A percentile compares a stretch with the other conserved stretches of the same genome.
These are phyloP conservation scores for Selaginella tamariscina DNA, from an alignment of 75 land plant genomes.

Conservation along the genomic window DNA sequence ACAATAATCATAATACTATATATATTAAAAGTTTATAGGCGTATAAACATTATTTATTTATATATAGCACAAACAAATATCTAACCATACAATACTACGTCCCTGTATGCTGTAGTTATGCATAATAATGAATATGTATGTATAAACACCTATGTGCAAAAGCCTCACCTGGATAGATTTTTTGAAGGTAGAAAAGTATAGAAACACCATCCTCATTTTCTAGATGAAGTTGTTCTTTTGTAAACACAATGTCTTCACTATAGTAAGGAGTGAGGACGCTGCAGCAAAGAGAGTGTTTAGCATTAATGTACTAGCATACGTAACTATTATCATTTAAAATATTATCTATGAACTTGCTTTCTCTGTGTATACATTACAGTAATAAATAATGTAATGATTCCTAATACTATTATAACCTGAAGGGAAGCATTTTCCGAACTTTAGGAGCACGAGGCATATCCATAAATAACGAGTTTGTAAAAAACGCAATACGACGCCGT, in stretches of 20 bases:
- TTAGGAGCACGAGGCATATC: conserved; percentile 4
- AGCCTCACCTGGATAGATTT: conserved; percentile 68
- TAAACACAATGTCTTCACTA: conserved; percentile 64
- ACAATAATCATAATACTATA: too few relatives aligned
- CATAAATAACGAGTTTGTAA: conserved; percentile 6
- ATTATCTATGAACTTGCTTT: too few relatives aligned
- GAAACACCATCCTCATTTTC: conserved; percentile 52
- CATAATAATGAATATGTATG: too few relatives aligned
- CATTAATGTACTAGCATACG: too few relatives aligned
- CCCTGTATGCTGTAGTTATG: too few relatives aligned
- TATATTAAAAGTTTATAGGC: too few relatives aligned
- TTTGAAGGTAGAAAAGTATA: conserved; percentile 58
- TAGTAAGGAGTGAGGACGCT: conserved; percentile 82
- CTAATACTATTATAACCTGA: neutral
- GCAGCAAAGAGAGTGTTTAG: conserved; percentile 15
- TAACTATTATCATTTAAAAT: too few relatives aligned
- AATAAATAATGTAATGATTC: neutral
- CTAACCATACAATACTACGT: too few relatives aligned
- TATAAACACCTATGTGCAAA: neutral
- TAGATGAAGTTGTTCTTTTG: conserved; percentile 39
- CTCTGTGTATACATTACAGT: neutral
- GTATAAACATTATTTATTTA: too few relatives aligned
- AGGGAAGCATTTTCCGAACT: conserved; percentile 5
- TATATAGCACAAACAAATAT: too few relatives aligned
- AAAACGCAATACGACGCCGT: neutral